These are phyloP conservation scores for Myriosclerotinia duriaeana DNA, from an alignment of 2,329 filamentous ascomycete species.

Conservation along the genomic window DNA sequence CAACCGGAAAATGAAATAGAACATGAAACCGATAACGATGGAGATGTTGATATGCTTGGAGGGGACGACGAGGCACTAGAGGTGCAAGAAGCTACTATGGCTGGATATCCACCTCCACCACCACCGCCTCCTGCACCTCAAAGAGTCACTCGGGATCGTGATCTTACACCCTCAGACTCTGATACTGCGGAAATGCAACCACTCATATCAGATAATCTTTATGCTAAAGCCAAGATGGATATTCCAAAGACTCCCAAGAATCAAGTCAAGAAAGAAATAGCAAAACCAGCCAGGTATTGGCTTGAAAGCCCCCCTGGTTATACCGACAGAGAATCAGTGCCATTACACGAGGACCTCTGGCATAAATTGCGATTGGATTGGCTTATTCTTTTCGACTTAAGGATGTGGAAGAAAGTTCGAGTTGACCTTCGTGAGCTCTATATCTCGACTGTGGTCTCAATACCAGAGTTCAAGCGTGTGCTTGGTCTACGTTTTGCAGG, in stretches of 20 bases:
- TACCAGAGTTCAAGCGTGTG: slow-evolving; percentile 94
- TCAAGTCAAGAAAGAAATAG: slow-evolving; percentile 48
- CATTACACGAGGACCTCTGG: slow-evolving; percentile 81
- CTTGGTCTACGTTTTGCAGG: slow-evolving; percentile 91
- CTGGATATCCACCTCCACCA: slow-evolving; percentile 66
- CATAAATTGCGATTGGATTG: slow-evolving; percentile 88
- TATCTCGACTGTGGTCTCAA: slow-evolving; percentile 92
- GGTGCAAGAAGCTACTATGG: slow-evolving; percentile 73
- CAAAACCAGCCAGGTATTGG: slow-evolving; percentile 80
- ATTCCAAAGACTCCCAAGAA: slow-evolving; percentile 79
- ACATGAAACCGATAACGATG: slow-evolving; percentile 43
- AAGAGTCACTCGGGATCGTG: slow-evolving; percentile 53
- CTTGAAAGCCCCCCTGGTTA: slow-evolving; percentile 74
- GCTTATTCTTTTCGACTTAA: slow-evolving; percentile 89
- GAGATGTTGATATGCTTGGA: slow-evolving; percentile 48
- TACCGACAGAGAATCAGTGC: slow-evolving; percentile 59
- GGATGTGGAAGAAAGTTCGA: slow-evolving; percentile 94
- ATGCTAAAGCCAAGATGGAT: slow-evolving; percentile 63
- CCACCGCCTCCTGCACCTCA: slow-evolving; percentile 48
- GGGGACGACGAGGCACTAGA: slow-evolving; percentile 61
- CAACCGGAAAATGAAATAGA: slow-evolving; percentile 38
- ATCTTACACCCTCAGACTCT: slow-evolving; percentile 69
- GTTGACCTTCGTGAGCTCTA: slow-evolving; percentile 90
- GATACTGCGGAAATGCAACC: slow-evolving; percentile 63
- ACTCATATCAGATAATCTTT: slow-evolving; percentile 60